Conservation (phyloP, 805 yeast genomes). For the Saccharomycopsis sp. region DNA sequence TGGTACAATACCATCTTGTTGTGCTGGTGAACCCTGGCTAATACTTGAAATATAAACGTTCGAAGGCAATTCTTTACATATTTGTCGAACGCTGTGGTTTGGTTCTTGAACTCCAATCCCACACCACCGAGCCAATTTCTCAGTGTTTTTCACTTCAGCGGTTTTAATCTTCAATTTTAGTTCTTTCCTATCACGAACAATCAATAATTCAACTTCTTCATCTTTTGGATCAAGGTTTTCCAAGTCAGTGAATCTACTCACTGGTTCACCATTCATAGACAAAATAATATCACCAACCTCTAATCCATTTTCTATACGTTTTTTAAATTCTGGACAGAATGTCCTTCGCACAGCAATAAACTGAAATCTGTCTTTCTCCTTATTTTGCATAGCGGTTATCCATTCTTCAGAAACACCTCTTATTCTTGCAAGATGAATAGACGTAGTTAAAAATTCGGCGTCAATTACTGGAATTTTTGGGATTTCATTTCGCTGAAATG, state of each 20-base stretch:
- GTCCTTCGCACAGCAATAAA: conserved; percentile 66
- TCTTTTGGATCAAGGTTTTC: conserved; percentile 32
- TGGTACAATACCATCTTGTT: conserved; percentile 7
- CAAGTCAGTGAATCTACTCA: conserved; percentile 62
- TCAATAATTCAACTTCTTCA: conserved; percentile 44
- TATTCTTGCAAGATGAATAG: conserved; percentile 69
- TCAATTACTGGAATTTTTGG: conserved; percentile 68
- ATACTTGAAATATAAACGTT: conserved; percentile 76
- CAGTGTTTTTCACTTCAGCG: conserved; percentile 53
- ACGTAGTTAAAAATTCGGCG: conserved; percentile 64
- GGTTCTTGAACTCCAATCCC: conserved; percentile 82
- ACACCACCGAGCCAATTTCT: conserved; percentile 69
- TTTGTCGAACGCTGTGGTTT: conserved; percentile 88
- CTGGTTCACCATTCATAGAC: conserved; percentile 57
- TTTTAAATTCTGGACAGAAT: conserved; percentile 36
- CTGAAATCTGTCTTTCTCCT: conserved; percentile 59
- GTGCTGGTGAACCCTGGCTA: conserved; percentile 66
- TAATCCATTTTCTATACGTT: conserved; percentile 23
- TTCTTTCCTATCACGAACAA: conserved; percentile 67
- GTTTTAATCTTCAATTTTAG: conserved; percentile 59
- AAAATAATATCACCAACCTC: conserved; percentile 71
- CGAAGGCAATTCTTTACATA: conserved; percentile 69
- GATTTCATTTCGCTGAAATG: conserved; percentile 39
- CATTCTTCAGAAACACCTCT: conserved; percentile 85
- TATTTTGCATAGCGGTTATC: conserved; percentile 62